These are phyloP conservation scores for Candida suzukii DNA, from an alignment of 805 yeast genomes.

Conservation along the genomic window DNA sequence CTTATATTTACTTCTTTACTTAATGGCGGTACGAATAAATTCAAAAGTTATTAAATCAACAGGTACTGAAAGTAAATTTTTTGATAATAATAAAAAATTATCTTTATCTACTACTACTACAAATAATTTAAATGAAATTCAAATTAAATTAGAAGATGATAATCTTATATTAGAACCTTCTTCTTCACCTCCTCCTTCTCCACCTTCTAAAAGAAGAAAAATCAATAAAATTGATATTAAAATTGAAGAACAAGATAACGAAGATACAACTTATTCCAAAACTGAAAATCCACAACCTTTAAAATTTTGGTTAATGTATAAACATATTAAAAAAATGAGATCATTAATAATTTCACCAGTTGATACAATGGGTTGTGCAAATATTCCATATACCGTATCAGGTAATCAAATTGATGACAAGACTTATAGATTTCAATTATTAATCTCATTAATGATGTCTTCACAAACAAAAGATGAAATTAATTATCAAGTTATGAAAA, in stretches of 20 bases:
- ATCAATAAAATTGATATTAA: background rate
- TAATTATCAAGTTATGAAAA: conserved; percentile 64
- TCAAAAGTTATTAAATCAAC: too few species aligned
- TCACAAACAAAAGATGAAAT: conserved; percentile 90
- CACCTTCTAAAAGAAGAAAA: background rate
- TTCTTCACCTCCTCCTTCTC: too few species aligned
- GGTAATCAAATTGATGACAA: conserved; percentile 26
- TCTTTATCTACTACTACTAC: too few species aligned
- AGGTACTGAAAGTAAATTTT: too few species aligned
- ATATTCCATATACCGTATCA: conserved; percentile 39
- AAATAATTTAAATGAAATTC: too few species aligned
- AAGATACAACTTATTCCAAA: too few species aligned
- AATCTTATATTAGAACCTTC: too few species aligned
- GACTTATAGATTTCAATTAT: conserved; percentile 58
- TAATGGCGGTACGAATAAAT: too few species aligned
- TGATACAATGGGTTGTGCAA: conserved; percentile 81
- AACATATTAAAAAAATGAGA: conserved; percentile 62
- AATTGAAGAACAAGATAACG: background rate
- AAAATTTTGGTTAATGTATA: conserved; percentile 50
- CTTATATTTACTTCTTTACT: too few species aligned
- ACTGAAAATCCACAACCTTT: conserved; percentile 21
- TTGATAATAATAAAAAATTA: too few species aligned
- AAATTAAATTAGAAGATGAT: background rate
- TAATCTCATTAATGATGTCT: conserved; percentile 78
- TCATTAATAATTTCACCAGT: conserved; percentile 69